Evolutionary conservation across 225 moss, liverwort and hornwort species (phyloP), one percentile per base, ranked within the genome.

Genomic region (Pseudoscleropodium purum): DNA sequence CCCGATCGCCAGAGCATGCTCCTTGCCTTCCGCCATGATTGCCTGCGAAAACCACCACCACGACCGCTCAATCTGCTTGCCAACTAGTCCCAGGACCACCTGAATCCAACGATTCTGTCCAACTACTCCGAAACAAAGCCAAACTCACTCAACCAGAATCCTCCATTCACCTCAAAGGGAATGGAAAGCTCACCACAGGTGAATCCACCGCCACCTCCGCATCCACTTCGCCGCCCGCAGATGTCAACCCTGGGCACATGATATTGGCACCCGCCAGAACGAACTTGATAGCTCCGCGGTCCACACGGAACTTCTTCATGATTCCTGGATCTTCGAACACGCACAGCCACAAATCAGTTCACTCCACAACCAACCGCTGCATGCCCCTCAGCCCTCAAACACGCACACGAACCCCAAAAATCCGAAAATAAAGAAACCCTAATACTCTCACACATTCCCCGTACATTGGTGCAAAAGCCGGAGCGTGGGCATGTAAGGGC

Each of bases 241-340:
- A 99, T 87, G 99, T 99, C 90, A 99, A 92, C 56, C 99, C 99
- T 23, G 99, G 99, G 80, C 99, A 99, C 99, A 99, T 99, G 72
- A 99, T 97, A 39, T 97, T 99, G 61, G 99, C 99, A 65, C 99
- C 99, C 23, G 99, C 96, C 92, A 99, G 84, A 56, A 99, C 99
- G 86, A 96, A 99, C 92, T 97, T 99, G 79, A 99, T 99, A 61
- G 99, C 99, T 90, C 99, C 99, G 93, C 96, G 95, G 86, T 99
- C 99, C 78, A 99, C 97, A 66, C 96, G 94, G 90, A 99, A 93
- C 91, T 93, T 99, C 94, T 97, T 99, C 99, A 99, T 99, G 45
- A 97, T 99, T 89, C 92, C 94, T 94, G 99, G 99, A 94, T 97
- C 98, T 98, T 90, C 92, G 88, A 72, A 66, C 87, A 91, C 75